A percentile compares a stretch with the other conserved stretches of the same genome.
Evolutionary conservation across 169 alveolate species (phyloP).

Genomic region (Plasmodium malariae): DNA sequence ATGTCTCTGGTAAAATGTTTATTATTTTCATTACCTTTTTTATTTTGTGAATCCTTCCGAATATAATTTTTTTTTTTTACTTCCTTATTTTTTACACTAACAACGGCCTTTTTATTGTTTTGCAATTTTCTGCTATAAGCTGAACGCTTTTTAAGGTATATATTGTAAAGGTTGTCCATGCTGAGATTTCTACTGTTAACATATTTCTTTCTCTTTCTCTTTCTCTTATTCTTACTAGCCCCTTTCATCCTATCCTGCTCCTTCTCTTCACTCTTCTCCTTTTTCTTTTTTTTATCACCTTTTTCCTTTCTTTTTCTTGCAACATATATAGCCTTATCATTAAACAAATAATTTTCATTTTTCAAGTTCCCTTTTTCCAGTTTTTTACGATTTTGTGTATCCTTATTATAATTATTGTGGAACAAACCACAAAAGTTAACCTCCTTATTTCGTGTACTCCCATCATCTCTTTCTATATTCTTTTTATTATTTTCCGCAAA

Average conservation of each 20-base stretch:
- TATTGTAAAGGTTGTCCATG: slow-evolving; percentile 19
- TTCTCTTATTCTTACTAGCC: background rate
- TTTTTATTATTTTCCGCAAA: background rate
- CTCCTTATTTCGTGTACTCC: background rate
- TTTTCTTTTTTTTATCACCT: background rate
- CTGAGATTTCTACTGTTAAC: slow-evolving; percentile 26
- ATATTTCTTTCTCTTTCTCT: slow-evolving; percentile 18
- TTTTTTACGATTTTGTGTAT: background rate
- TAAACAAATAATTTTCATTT: background rate
- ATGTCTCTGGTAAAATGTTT: background rate
- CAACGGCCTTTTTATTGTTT: background rate
- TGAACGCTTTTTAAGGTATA: slow-evolving; percentile 10
- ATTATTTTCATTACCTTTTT: background rate
- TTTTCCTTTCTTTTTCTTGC: background rate
- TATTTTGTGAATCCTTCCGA: background rate
- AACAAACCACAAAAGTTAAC: slow-evolving; percentile 45
- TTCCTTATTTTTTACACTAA: slow-evolving; percentile 5
- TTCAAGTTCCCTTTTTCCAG: background rate
- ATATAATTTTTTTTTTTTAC: background rate
- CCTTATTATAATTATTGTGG: slow-evolving; percentile 3
- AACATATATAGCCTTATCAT: background rate
- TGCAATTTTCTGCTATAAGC: background rate
- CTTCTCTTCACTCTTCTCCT: background rate
- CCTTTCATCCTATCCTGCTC: background rate
- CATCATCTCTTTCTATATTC: background rate